Conservation (phyloP, 805 yeast genomes). For the Candida endomychidarum region DNA sequence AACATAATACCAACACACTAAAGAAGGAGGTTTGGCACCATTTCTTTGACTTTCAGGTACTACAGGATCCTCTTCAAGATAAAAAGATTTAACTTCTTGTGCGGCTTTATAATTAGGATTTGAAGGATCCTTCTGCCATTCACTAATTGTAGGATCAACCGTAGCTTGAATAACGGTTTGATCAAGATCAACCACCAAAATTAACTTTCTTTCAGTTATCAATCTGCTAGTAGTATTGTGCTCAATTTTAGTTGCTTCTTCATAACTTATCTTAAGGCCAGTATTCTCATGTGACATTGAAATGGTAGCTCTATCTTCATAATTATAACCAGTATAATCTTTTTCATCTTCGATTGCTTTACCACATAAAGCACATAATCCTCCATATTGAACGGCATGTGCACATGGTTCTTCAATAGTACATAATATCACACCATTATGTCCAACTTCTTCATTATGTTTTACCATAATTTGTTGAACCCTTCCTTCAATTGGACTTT, state of each 20-base stretch:
- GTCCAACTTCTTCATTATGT: conserved; percentile 61
- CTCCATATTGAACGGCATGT: conserved; percentile 92
- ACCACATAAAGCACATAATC: conserved; percentile 93
- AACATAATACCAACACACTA: conserved; percentile 85
- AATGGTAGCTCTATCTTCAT: conserved; percentile 76
- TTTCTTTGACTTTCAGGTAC: conserved; percentile 52
- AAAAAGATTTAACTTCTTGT: conserved; percentile 75
- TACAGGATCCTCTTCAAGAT: conserved; percentile 72
- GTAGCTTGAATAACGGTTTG: conserved; percentile 98
- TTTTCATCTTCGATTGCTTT: conserved; percentile 63
- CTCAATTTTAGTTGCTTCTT: conserved; percentile 86
- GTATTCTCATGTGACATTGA: conserved; percentile 88
- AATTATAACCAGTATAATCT: conserved; percentile 72
- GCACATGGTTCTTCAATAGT: conserved; percentile 78
- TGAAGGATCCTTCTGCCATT: conserved; percentile 85
- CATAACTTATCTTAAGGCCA: conserved; percentile 76
- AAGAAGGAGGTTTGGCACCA: conserved; percentile 59
- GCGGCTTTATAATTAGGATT: conserved; percentile 86
- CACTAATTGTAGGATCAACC: conserved; percentile 95
- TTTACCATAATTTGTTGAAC: conserved; percentile 50
- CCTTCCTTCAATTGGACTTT: conserved; percentile 78
- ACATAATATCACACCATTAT: conserved; percentile 46
- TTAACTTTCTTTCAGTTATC: conserved; percentile 62
- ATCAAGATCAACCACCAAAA: conserved; percentile 92
- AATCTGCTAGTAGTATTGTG: conserved; percentile 61